phyloP scores from a whole-genome alignment of 2,329 filamentous ascomycete genomes.

The Rhytidhysteron rufulum region DNA sequence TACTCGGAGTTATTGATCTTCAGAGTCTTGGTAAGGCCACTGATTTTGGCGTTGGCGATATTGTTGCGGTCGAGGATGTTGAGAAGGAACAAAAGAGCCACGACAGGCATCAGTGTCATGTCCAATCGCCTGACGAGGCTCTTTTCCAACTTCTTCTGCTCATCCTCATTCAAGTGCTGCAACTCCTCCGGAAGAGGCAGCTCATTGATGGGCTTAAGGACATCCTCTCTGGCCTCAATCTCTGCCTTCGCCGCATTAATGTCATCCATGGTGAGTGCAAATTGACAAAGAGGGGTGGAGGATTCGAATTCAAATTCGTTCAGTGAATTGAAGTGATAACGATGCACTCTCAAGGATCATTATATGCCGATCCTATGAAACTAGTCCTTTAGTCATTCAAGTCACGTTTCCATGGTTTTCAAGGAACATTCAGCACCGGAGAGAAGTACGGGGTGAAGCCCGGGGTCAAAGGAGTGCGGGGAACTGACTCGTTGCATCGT shows the following conservation, averaged over 20 bases:
- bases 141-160: slow-evolving; percentile 1
- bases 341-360: too few relatives aligned
- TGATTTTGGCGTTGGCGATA: neutral
- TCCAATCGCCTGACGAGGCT: neutral
- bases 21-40: neutral
- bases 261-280: too few relatives aligned
- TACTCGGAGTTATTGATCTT: neutral
- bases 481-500: too few relatives aligned
- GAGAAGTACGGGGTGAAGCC: too few relatives aligned
- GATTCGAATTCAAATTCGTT: too few relatives aligned
- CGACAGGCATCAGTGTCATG: neutral
- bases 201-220: neutral
- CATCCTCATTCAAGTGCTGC: neutral
- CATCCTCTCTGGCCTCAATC: neutral
- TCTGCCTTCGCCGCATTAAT: neutral
- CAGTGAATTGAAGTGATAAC: too few relatives aligned
- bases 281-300: too few relatives aligned
- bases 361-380: too few relatives aligned
- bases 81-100: neutral
- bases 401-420: too few relatives aligned
- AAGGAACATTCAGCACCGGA: too few relatives aligned
- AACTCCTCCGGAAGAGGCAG: neutral
- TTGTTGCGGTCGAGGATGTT: neutral
- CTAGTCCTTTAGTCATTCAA: too few relatives aligned
- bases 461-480: too few relatives aligned